These are phyloP conservation scores for Butyriboletus loyo DNA, from an alignment of 768 basidiomycete species.

Conservation along the genomic window DNA sequence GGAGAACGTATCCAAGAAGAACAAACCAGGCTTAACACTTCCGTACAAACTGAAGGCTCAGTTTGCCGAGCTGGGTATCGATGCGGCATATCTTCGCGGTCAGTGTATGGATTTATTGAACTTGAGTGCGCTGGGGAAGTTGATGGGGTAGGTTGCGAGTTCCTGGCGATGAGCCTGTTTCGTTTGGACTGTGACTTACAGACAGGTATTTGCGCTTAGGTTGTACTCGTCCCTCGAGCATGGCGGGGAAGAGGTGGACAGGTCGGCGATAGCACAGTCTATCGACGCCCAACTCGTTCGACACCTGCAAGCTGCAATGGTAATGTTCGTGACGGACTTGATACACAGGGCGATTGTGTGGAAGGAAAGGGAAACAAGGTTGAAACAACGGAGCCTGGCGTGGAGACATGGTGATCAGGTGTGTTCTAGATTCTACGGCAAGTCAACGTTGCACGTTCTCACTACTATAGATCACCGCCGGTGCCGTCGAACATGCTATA, in stretches of 20 bases:
- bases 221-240: conserved; percentile 30
- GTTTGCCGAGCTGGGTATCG: conserved; percentile 45
- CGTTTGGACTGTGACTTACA: conserved; percentile 3
- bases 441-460: not conserved
- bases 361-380: conserved; percentile 54
- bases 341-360: conserved; percentile 50
- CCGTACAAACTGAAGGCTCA: conserved; percentile 43
- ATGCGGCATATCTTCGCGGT: conserved; percentile 39
- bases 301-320: conserved; percentile 43
- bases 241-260: conserved; percentile 20
- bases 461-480: conserved; percentile 38
- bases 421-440: not conserved
- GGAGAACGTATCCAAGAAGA: conserved; percentile 13
- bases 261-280: conserved; percentile 20
- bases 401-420: conserved; percentile 53
- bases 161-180: conserved; percentile 11
- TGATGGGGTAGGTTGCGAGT: conserved; percentile 41
- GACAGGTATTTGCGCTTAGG: conserved; percentile 9
- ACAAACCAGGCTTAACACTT: conserved; percentile 39
- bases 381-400: conserved; percentile 58
- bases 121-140: conserved; percentile 31
- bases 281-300: conserved; percentile 51
- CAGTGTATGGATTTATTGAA: conserved; percentile 45
- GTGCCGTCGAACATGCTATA: conserved; percentile 48
- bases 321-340: conserved; percentile 50